Evolutionary conservation across 1,284 basidiomycete genomes (phyloP), one percentile per base, ranked within the genome.

Genomic region (Macrocystidia cucumis): DNA sequence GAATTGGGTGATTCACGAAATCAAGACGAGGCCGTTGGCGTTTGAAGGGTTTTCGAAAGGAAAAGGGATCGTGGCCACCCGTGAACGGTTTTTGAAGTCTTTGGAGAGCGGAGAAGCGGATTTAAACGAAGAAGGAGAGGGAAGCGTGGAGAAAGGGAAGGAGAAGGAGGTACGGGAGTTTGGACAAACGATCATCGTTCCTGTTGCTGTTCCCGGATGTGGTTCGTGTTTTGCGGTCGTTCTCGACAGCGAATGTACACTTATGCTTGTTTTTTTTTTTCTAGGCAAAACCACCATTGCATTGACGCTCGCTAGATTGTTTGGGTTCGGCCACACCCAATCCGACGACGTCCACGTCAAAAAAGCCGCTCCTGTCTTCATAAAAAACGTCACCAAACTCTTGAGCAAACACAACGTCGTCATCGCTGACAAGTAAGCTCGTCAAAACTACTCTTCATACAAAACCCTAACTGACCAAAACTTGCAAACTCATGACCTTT

Each of bases 161-260:
- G 42, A 49, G 9, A 50, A 60, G 31, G 50, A 53, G 46, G 55
- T 16, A 12, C 5, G n/a, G 14, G 9, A 62, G 44, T 82, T 74
- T 43, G 69, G 65, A n/a, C 92, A 93, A 61, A 90, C 82, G 0
- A 65, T 98, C 37, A 75, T 99, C 37, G 69, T 92, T 0, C 92
- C 96, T 0, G 62, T 98, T 12, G 92, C 91, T 2, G 76, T 98
- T 28, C 95, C 92, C 14, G 93, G 95, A 2, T 91, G 85, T 53
- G 95, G 93, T 82, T 42, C 45, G 84, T 67, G 8, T 8, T 7
- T 17, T 14, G n/a, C 34, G 13, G 12, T 25, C 24, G 7, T 33
- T 12, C 17, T 30, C 3, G 5, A 16, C 29, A 5, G 4, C 12
- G 12, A 30, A 30, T 4, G n/a, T 16, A n/a, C 29, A 16, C 9